Base-by-base conservation (phyloP, 306 rosid genomes). In the Dryas drummondii region DNA sequence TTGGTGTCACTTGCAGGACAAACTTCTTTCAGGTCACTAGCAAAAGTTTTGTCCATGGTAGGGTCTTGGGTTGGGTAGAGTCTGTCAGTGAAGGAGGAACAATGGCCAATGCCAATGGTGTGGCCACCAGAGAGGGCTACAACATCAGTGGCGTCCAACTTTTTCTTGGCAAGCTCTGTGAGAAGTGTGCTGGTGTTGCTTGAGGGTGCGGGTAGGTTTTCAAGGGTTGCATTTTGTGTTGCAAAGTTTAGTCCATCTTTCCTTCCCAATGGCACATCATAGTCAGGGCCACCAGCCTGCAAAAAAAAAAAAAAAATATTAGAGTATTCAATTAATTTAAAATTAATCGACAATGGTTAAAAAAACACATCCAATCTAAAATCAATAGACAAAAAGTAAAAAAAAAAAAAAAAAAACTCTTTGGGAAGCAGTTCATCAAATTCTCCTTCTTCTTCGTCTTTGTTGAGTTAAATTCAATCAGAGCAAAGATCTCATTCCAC, bases 271-370 rank as follows among this genome's bases (percentile, higher is more conserved):
- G 96, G 92, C 6, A 87, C 80, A 2, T 58, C 65, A 47, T 88
- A 91, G 1, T 86, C 83, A 7, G 91, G 93, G 45, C 96, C 96
- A 66, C 93, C 93, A 5, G 93, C 82, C 96, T 90, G 85, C 49
- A 75, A 8, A 22, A 68, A 27, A 44, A 71, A 10, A 1, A 55
- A 27, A 27, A 32, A 32, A 32, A 32, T 1, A 22, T 22, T 22
- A 22, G 2, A 32, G 37, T 32, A 32, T 32, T 32, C 37, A 32
- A 32, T 32, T 32, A 32, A 32, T 2, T 32, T 32, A 32, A 32
- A 32, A 32, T 32, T 32, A 32, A 1, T 32, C 0, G 37, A 2
- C 37, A 32, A 32, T 32, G 37, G 37, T 32, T 1, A 32, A 32
- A 32, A 2, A 32, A 0, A 32, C 2, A 2, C 2, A 32, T 32